Conservation (phyloP, 768 basidiomycete species). For the Boletus subcaerulescens region DNA sequence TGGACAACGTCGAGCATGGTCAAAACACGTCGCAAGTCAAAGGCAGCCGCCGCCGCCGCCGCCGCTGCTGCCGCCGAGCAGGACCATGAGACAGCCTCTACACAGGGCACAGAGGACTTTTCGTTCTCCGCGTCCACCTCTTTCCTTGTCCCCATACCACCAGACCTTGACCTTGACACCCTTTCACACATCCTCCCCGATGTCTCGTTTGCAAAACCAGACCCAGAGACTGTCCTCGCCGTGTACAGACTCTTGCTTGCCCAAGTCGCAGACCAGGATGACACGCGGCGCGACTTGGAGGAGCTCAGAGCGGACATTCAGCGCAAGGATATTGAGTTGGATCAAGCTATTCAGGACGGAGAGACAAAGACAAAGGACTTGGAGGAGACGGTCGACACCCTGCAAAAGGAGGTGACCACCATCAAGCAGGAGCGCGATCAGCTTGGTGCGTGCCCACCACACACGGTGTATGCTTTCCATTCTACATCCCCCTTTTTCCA, state of each 20-base stretch:
- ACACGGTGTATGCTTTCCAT: not conserved
- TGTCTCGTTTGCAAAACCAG: conserved; percentile 50
- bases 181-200: conserved; percentile 63
- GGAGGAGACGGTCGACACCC: conserved; percentile 48
- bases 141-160: conserved; percentile 49
- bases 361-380: conserved; percentile 59
- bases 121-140: conserved; percentile 18
- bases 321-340: conserved; percentile 77
- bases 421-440: conserved; percentile 63
- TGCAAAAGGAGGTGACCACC: conserved; percentile 54
- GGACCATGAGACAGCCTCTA: conserved; percentile 34
- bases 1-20: conserved; percentile 20
- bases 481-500: conserved; percentile 27
- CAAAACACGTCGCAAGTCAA: conserved; percentile 63
- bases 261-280: conserved; percentile 55
- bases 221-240: conserved; percentile 55
- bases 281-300: conserved; percentile 61
- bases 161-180: conserved; percentile 62
- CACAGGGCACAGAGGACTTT: conserved; percentile 36
- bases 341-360: conserved; percentile 78
- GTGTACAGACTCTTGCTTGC: conserved; percentile 62
- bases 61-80: conserved; percentile 23
- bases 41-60: conserved; percentile 44
- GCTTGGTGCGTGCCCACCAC: conserved; percentile 49
- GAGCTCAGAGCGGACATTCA: conserved; percentile 64